Conservation (phyloP, 331 rosid species). For the Telfairia occidentalis region DNA sequence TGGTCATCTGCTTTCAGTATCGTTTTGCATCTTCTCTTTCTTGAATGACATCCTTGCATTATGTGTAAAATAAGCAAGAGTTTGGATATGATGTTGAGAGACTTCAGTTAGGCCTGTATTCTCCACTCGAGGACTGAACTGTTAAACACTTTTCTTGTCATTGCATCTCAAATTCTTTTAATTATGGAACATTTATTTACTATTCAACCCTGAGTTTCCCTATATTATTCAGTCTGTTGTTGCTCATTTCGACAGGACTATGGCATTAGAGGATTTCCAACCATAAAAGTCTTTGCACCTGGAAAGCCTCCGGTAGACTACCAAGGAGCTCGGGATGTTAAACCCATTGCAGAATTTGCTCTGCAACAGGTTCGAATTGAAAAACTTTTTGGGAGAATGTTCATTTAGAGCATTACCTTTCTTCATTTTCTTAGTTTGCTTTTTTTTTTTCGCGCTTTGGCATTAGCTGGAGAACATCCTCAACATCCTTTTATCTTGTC, state of each 20-base stretch:
- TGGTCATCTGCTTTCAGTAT: neutral
- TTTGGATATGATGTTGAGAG: neutral
- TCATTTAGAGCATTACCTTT: neutral
- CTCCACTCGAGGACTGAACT: neutral
- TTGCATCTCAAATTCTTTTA: neutral
- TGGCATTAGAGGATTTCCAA: constrained; percentile 86
- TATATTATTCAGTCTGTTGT: neutral
- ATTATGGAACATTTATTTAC: neutral
- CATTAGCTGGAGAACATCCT: neutral
- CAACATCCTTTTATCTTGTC: neutral
- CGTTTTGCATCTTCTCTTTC: neutral
- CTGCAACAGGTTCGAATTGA: constrained; percentile 59
- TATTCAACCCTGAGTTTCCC: neutral
- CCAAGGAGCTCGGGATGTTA: constrained; percentile 93
- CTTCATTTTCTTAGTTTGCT: neutral
- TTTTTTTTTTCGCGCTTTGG: neutral
- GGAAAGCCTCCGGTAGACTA: constrained; percentile 84
- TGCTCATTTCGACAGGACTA: constrained; percentile 44
- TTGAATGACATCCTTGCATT: neutral
- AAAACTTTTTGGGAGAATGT: neutral
- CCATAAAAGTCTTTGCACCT: constrained; percentile 78
- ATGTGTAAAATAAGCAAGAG: neutral
- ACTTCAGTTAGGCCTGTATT: neutral
- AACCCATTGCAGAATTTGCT: constrained; percentile 82
- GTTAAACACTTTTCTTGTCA: neutral